Evolutionary conservation across 148 eudicot genomes (phyloP), one percentile per base, ranked within the genome.

Genomic region (Diospyros kaki): DNA sequence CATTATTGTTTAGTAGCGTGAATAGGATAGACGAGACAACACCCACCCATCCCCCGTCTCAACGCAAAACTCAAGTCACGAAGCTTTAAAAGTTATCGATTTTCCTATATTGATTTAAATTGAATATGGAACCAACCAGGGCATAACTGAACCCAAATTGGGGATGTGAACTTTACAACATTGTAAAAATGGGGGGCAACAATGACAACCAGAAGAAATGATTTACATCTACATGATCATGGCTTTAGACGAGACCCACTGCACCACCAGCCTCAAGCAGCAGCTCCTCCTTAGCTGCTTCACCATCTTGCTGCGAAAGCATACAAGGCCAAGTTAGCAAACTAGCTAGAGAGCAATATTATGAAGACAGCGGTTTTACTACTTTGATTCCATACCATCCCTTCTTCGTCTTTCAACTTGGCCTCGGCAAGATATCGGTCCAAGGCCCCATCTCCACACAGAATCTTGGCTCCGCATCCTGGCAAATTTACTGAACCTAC

Each of bases 391-490:
- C 81, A 64, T 83, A 86, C 89, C n/a, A n/a, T n/a, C 28, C 28
- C 28, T 78, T n/a, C 58, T 64, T 72, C 61, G 39, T 78, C 82
- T 81, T 71, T 71, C 58, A 73, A 75, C 66, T 69, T 77, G 44
- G 80, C 64, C 64, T 72, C 75, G 3, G 86, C 81, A 44, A 86
- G 81, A 77, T 86, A 82, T 64, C 67, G 83, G 53, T 88, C 86
- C 52, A 88, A 73, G 15, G 91, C 87, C 77, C 91, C 89, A 68
- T 88, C 89, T 64, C 91, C 91, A 70, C 78, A 77, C 63, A 86
- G 91, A 66, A 88, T 55, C 64, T 88, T 88, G 8, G 84, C 89
- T 38, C 91, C 91, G 78, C 78, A 80, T 77, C 91, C 89, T 67
- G 75, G 60, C 8, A 75, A 67, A 80, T 76, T 73, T 53, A 73